Evolutionary conservation across 2,329 filamentous ascomycete species (phyloP).

Genomic region (Bisporella sp.): DNA sequence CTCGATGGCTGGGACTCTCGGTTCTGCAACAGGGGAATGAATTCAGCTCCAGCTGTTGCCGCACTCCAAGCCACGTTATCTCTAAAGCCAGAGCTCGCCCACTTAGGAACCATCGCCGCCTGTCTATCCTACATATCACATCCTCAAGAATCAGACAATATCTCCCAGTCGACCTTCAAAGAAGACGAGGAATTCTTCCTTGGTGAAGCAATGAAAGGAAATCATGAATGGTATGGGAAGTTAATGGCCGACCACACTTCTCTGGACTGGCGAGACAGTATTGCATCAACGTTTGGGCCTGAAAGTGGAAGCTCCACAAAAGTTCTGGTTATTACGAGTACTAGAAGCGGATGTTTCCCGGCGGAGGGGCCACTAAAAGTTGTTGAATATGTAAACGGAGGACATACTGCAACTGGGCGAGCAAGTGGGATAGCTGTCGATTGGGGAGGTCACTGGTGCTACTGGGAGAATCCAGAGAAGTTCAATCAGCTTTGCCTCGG

Average conservation of each 20-base stretch:
- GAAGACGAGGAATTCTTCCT: constrained; percentile 25
- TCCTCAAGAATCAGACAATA: constrained; percentile 12
- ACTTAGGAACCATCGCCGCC: constrained; percentile 22
- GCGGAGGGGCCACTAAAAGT: constrained; percentile 22
- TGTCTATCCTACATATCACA: constrained; percentile 24
- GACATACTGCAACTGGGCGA: neutral
- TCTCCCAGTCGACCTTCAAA: neutral
- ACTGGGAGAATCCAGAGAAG: constrained; percentile 24
- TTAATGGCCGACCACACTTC: constrained; percentile 28
- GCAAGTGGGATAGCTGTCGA: constrained; percentile 20
- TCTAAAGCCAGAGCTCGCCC: constrained; percentile 16
- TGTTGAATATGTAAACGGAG: constrained; percentile 22
- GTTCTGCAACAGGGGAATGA: constrained; percentile 26
- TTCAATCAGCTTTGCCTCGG: constrained; percentile 19
- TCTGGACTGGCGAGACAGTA: constrained; percentile 24
- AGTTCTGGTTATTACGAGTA: constrained; percentile 25
- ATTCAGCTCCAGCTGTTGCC: constrained; percentile 19
- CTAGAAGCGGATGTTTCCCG: constrained; percentile 27
- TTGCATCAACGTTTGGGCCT: constrained; percentile 17
- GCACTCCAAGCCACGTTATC: constrained; percentile 20
- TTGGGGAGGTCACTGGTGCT: constrained; percentile 29
- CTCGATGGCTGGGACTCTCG: constrained; percentile 20
- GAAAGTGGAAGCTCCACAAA: constrained; percentile 14
- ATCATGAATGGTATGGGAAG: constrained; percentile 22
- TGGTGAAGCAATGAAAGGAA: constrained; percentile 21